Evolutionary conservation across 495 filamentous ascomycete genomes (phyloP), one percentile per base, ranked within the genome.

Genomic region (Cercophora scortea): DNA sequence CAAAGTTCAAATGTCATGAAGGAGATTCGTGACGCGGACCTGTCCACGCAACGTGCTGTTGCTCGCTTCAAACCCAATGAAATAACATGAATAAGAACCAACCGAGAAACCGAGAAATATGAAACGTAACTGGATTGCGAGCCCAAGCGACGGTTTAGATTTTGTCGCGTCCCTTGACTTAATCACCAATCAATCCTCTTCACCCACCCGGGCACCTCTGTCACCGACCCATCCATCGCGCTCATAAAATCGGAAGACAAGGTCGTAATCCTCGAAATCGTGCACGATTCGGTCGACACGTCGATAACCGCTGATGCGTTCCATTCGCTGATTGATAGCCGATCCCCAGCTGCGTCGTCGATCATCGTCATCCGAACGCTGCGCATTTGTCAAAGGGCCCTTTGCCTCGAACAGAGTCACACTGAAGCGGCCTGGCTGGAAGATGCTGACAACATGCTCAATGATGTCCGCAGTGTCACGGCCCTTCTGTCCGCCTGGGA

Each of bases 341-440:
- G 57, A 50, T 43, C 79, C 57, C 41, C 42, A 49, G 40, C 16
- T 54, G 69, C 42, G 63, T 60, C 45, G 75, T 57, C 42, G 72
- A 50, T 79, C 74, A 13, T 65, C 63, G 18, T 78, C 74, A 44
- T 70, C 72, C 35, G 63, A 46, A 2, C 61, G 65, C 12, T 55
- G 55, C 10, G 62, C 47, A 42, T 58, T 61, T 45, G 66, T 65
- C 8, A 66, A 45, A 33, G 63, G 67, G 15, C 79, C 75, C 76
- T 93, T 93, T 25, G 91, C 85, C 69, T 99, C 91, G 64, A 99
- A 99, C 45, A 99, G 76, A 2, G 94, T 99, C 45, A 99, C 89
- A 58, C 86, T 96, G 79, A 99, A 99, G 52, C 90, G 86, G 18
- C 90, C 91, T 2, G 93, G 93, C 61, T 87, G 87, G 82, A 99